phyloP scores from a whole-genome alignment of 2,329 filamentous ascomycete genomes.

The Aspergillus neotritici region DNA sequence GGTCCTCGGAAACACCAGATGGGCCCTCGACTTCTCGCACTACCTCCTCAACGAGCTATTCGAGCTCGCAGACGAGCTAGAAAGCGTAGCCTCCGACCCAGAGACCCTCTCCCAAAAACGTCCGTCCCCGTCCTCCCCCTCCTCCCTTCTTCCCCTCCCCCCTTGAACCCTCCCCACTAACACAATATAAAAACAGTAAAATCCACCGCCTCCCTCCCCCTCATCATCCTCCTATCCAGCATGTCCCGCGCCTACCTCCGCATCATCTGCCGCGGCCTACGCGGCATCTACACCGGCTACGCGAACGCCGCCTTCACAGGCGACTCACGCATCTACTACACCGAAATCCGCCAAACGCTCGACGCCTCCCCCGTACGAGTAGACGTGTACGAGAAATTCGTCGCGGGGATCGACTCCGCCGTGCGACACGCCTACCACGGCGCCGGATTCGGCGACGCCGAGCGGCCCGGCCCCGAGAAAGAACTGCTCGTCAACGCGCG shows the following conservation, averaged over 20 bases:
- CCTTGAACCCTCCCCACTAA: constrained; percentile 4
- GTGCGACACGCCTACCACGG: constrained; percentile 54
- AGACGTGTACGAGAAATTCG: constrained; percentile 57
- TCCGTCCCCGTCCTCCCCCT: constrained; percentile 13
- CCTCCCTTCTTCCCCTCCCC: not conserved
- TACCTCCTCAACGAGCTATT: constrained; percentile 53
- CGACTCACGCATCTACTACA: constrained; percentile 41
- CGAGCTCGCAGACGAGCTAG: constrained; percentile 38
- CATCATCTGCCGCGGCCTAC: constrained; percentile 60
- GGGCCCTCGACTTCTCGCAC: constrained; percentile 63
- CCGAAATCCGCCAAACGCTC: constrained; percentile 50
- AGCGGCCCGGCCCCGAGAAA: constrained; percentile 47
- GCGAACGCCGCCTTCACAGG: constrained; percentile 34
- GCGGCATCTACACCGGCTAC: constrained; percentile 47
- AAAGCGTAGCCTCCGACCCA: constrained; percentile 27
- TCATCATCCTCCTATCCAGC: constrained; percentile 63
- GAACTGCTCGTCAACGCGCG: constrained; percentile 49
- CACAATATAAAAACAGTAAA: constrained; percentile 26
- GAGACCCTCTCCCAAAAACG: constrained; percentile 35
- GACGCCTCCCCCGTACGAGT: constrained; percentile 54
- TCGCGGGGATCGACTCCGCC: constrained; percentile 61
- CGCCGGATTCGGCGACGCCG: constrained; percentile 39
- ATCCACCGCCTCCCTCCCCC: constrained; percentile 35
- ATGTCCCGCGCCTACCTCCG: constrained; percentile 67
- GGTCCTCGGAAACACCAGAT: constrained; percentile 68